These are phyloP conservation scores for Aschersonia sp. DNA, from an alignment of 2,329 filamentous ascomycete species.

Conservation along the genomic window DNA sequence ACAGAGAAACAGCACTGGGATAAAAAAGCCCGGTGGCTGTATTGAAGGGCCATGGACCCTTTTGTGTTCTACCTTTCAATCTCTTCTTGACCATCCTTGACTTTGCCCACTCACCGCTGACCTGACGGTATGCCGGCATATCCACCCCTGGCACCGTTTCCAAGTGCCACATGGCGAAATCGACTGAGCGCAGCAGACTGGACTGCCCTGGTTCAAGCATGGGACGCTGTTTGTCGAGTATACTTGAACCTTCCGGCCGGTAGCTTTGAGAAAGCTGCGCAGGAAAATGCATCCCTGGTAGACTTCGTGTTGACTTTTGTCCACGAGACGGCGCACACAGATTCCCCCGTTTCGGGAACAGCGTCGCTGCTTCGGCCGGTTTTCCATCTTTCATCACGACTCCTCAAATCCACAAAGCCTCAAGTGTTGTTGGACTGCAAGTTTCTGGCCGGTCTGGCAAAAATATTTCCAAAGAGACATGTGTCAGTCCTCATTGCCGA, in stretches of 20 bases:
- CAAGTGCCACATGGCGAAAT: constrained; percentile 50
- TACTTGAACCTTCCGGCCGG: constrained; percentile 45
- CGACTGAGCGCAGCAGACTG: constrained; percentile 58
- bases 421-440: constrained; percentile 45
- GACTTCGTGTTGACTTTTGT: constrained; percentile 37
- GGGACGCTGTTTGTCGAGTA: constrained; percentile 52
- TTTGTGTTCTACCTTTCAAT: neutral
- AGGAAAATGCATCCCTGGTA: constrained; percentile 41
- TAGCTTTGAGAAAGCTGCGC: constrained; percentile 34
- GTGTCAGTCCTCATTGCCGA: constrained; percentile 32
- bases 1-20: neutral
- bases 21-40: neutral
- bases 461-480: constrained; percentile 49
- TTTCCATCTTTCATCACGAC: constrained; percentile 49
- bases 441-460: constrained; percentile 55
- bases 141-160: constrained; percentile 67
- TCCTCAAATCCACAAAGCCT: constrained; percentile 29
- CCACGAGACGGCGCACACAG: constrained; percentile 31
- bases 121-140: constrained; percentile 1
- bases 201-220: constrained; percentile 63
- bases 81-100: neutral
- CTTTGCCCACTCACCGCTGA: neutral
- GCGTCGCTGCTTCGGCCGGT: constrained; percentile 42
- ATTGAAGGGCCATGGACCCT: neutral
- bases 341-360: constrained; percentile 9